Percentiles rank a stretch among this genome's conserved stretches.
phyloP scores from a whole-genome alignment of 345 rosid genomes.

The Fremontodendron californicum region DNA sequence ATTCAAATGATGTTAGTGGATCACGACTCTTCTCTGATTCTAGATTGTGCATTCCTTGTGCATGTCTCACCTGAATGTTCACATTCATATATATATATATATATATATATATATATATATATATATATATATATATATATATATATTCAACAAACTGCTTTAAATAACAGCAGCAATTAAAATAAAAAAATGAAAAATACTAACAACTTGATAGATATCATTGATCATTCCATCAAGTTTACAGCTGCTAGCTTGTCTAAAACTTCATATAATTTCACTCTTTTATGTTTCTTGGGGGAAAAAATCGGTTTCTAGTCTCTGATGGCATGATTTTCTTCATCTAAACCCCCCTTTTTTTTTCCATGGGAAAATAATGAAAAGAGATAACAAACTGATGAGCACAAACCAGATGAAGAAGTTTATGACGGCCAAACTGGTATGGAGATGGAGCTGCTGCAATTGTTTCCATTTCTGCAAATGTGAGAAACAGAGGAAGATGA shows the following conservation, averaged over 20 bases:
- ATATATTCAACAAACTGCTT: too few relatives aligned
- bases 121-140: too few relatives aligned
- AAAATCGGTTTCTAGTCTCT: too few relatives aligned
- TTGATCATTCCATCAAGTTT: not conserved
- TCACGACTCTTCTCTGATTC: slow-evolving; percentile 50
- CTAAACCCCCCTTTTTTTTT: too few relatives aligned
- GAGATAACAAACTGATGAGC: not conserved
- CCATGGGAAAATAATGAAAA: too few relatives aligned
- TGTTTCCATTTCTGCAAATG: slow-evolving; percentile 18
- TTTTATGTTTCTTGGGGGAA: too few relatives aligned
- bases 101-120: too few relatives aligned
- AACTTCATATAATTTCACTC: too few relatives aligned
- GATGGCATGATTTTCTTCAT: too few relatives aligned
- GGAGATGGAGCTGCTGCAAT: not conserved
- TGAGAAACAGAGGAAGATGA: not conserved
- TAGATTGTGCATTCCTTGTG: slow-evolving; percentile 81
- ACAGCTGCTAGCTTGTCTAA: not conserved
- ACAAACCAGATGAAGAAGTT: slow-evolving; percentile 37
- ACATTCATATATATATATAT: too few relatives aligned
- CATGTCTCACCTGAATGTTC: slow-evolving; percentile 71
- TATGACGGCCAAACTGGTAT: not conserved
- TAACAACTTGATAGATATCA: not conserved
- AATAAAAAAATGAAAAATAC: too few relatives aligned
- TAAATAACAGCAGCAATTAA: too few relatives aligned
- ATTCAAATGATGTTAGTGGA: slow-evolving; percentile 47